Conservation (phyloP, 2,329 filamentous ascomycete genomes). For the Aspergillus uvarum region DNA sequence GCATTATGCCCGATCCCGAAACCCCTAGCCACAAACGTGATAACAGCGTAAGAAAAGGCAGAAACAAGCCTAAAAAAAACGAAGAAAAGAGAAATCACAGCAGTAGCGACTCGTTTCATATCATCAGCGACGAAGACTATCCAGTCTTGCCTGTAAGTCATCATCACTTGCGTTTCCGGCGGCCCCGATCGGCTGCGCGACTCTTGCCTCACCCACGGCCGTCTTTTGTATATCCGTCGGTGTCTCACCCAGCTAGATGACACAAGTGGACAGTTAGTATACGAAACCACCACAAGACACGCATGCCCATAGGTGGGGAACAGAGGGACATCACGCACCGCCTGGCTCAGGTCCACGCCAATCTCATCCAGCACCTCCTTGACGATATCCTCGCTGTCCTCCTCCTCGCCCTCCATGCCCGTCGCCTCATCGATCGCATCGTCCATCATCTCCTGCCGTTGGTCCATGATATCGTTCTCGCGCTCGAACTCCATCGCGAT, state of each 20-base stretch:
- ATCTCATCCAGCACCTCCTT: constrained; percentile 97
- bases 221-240: constrained; percentile 78
- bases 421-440: constrained; percentile 97
- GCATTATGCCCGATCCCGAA: neutral
- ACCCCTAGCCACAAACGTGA: neutral
- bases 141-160: constrained; percentile 87
- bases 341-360: constrained; percentile 85
- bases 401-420: constrained; percentile 77
- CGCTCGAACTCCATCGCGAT: constrained; percentile 99
- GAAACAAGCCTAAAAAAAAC: neutral
- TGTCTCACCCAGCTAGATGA: constrained; percentile 78
- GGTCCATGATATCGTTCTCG: constrained; percentile 99
- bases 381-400: constrained; percentile 94
- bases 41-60: neutral
- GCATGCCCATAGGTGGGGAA: neutral
- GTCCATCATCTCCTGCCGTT: constrained; percentile 99
- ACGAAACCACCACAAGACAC: neutral
- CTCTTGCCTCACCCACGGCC: constrained; percentile 68
- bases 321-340: constrained; percentile 59
- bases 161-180: constrained; percentile 67
- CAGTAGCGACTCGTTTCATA: neutral
- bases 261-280: constrained; percentile 21
- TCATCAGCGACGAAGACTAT: constrained; percentile 68
- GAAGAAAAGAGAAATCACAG: neutral
- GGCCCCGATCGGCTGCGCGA: constrained; percentile 77